These are phyloP conservation scores for Tricholoma sp. DNA, from an alignment of 768 basidiomycete species.

Conservation along the genomic window DNA sequence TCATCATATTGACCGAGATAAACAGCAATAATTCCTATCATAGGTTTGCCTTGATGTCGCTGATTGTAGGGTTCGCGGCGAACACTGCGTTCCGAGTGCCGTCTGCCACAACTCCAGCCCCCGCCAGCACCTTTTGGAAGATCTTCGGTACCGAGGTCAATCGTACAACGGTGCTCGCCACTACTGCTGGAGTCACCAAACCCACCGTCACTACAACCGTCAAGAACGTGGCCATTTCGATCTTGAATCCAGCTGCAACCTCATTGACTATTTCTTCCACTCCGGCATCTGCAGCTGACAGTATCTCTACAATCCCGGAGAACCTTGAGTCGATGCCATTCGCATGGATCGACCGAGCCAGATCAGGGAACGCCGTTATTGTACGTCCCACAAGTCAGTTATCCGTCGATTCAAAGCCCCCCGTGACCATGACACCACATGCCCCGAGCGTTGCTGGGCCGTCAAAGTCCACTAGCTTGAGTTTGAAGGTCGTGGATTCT, in stretches of 20 bases:
- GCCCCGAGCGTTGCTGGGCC: constrained; percentile 14
- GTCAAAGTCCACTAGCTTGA: constrained; percentile 24
- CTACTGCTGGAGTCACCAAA: constrained; percentile 24
- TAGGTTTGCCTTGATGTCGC: constrained; percentile 65
- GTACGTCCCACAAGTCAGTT: constrained; percentile 27
- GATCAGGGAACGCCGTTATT: constrained; percentile 30
- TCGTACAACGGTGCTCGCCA: constrained; percentile 26
- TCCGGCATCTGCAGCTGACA: constrained; percentile 8
- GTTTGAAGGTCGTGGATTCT: constrained; percentile 37
- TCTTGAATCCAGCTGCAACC: constrained; percentile 45
- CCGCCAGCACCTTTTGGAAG: constrained; percentile 31
- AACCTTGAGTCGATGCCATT: constrained; percentile 10
- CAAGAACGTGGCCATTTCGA: constrained; percentile 47
- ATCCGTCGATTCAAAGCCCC: constrained; percentile 23
- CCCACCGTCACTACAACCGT: constrained; percentile 33
- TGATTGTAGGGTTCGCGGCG: constrained; percentile 59
- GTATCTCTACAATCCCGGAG: constrained; percentile 10
- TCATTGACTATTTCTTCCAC: constrained; percentile 29
- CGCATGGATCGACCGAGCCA: constrained; percentile 21
- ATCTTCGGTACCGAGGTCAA: constrained; percentile 35
- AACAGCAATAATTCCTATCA: constrained; percentile 2
- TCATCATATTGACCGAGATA: constrained; percentile 7
- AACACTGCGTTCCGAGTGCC: constrained; percentile 41
- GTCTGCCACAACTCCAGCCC: constrained; percentile 27
- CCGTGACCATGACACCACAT: constrained; percentile 22